phyloP scores from a whole-genome alignment of 305 asterid species.

The Rubia occidens region DNA sequence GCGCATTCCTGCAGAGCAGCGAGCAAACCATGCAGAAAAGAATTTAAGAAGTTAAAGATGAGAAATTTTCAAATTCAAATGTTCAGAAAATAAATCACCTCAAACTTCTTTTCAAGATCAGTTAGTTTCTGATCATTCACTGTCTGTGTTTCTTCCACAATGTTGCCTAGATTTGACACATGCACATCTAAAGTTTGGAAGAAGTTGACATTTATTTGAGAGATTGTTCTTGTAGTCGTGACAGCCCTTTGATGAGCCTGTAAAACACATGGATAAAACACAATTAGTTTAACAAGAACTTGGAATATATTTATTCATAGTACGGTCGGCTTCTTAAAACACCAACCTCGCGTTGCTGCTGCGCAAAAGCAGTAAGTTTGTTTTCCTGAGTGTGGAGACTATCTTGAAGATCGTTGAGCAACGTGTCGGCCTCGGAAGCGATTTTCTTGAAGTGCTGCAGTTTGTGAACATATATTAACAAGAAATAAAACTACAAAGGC shows the following conservation, averaged over 20 bases:
- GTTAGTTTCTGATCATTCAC: constrained; percentile 62
- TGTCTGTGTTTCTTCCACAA: constrained; percentile 73
- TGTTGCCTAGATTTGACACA: constrained; percentile 67
- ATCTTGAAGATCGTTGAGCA: constrained; percentile 81
- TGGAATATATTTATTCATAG: neutral
- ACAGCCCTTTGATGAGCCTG: constrained; percentile 93
- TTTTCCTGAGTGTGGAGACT: constrained; percentile 72
- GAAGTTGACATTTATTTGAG: constrained; percentile 58
- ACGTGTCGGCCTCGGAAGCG: constrained; percentile 72
- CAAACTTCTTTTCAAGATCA: constrained; percentile 91
- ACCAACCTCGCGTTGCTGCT: constrained; percentile 77
- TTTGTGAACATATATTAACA: constrained; percentile 20
- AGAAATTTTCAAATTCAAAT: neutral
- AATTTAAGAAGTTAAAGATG: constrained; percentile 1
- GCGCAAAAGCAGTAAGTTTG: constrained; percentile 58
- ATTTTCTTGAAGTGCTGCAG: constrained; percentile 73
- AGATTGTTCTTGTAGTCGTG: constrained; percentile 69
- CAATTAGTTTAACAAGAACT: constrained; percentile 5
- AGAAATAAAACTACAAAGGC: constrained; percentile 4
- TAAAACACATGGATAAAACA: constrained; percentile 18
- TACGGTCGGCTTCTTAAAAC: constrained; percentile 2
- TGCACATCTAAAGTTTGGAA: constrained; percentile 66
- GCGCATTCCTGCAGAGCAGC: constrained; percentile 65
- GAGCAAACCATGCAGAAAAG: constrained; percentile 15
- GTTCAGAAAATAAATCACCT: constrained; percentile 43